Percentiles rank a stretch among this genome's conserved stretches.
Conservation (phyloP, 257 asterid genomes). For the Solanum appendiculatum region DNA sequence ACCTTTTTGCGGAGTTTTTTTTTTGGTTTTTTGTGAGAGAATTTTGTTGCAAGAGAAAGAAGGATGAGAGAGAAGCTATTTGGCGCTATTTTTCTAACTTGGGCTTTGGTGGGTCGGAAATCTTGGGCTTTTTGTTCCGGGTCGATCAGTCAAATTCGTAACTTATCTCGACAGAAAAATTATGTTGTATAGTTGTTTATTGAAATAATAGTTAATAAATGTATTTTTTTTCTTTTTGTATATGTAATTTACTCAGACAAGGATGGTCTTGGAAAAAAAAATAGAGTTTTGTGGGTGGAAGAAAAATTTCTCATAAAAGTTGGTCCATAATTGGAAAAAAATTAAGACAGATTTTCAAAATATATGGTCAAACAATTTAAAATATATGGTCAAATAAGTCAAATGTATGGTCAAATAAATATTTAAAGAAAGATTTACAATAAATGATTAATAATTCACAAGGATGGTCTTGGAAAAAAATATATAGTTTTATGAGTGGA, state of each 20-base stretch:
- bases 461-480: neutral
- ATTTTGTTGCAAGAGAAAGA: neutral
- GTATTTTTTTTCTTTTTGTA: accelerated
- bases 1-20: neutral
- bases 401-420: neutral
- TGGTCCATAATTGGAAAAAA: neutral
- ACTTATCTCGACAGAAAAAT: neutral
- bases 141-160: neutral
- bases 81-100: neutral
- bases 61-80: neutral
- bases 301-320: neutral
- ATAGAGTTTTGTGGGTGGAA: neutral
- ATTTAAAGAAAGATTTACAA: neutral
- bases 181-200: neutral
- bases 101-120: neutral
- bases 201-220: neutral
- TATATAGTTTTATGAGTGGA: neutral
- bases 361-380: neutral
- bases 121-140: neutral
- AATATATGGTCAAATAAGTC: too few relatives aligned
- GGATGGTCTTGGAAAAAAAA: neutral
- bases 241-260: neutral
- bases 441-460: too few relatives aligned
- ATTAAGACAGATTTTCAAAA: neutral
- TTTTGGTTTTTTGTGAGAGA: neutral